Evolutionary conservation across 2,329 filamentous ascomycete species (phyloP).

Genomic region (Saccharata proteae): DNA sequence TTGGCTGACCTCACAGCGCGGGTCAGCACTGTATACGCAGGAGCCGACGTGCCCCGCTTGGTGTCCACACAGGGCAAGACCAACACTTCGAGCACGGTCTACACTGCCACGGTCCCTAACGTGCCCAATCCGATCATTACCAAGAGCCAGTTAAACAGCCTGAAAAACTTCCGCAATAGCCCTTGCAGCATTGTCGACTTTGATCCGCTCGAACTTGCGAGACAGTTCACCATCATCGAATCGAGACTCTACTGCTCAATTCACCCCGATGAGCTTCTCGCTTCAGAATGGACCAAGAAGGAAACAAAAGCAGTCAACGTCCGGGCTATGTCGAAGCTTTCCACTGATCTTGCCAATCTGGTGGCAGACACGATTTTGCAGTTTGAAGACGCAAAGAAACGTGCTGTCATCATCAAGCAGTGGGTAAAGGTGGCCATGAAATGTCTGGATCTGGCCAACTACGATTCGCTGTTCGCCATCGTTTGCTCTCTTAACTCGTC

Average conservation of each 20-base stretch:
- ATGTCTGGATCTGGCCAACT: conserved; percentile 84
- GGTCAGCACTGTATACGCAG: conserved; percentile 56
- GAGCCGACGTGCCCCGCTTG: conserved; percentile 67
- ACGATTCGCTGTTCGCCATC: conserved; percentile 93
- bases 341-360: conserved; percentile 82
- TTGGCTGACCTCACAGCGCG: conserved; percentile 68
- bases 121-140: conserved; percentile 58
- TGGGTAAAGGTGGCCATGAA: conserved; percentile 92
- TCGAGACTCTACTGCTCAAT: conserved; percentile 88
- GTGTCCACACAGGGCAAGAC: conserved; percentile 83
- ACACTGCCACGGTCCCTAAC: conserved; percentile 58
- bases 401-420: conserved; percentile 83
- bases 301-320: conserved; percentile 75
- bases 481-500: conserved; percentile 89
- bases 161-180: conserved; percentile 60
- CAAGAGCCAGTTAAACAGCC: conserved; percentile 61
- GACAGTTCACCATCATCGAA: conserved; percentile 86
- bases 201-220: conserved; percentile 78
- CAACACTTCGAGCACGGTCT: conserved; percentile 60
- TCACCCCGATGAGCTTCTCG: conserved; percentile 79
- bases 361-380: conserved; percentile 88
- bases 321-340: conserved; percentile 83
- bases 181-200: conserved; percentile 74
- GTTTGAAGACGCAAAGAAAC: conserved; percentile 82
- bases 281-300: conserved; percentile 89